A percentile compares a stretch with the other conserved stretches of the same genome.
These are phyloP conservation scores for Berkeleyomyces rouxiae DNA, from an alignment of 2,329 filamentous ascomycete species.

Conservation along the genomic window DNA sequence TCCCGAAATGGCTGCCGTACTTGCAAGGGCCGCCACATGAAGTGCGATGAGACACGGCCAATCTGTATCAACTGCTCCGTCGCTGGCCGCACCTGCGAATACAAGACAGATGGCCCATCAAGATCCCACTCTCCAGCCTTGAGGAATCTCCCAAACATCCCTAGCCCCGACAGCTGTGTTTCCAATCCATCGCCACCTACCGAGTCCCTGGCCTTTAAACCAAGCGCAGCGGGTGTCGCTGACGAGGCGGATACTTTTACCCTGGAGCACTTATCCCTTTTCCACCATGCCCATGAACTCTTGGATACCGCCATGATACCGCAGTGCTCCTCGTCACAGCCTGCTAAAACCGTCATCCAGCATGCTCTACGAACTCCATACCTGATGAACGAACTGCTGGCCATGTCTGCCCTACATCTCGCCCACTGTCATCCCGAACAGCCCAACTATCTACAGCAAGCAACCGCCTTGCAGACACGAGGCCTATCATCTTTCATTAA, in stretches of 20 bases:
- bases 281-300: constrained; percentile 18
- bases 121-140: neutral
- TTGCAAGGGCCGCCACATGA: constrained; percentile 27
- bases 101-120: constrained; percentile 10
- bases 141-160: neutral
- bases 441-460: constrained; percentile 22
- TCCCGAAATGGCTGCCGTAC: constrained; percentile 26
- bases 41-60: constrained; percentile 28
- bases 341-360: neutral
- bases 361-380: constrained; percentile 24
- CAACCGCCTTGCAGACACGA: constrained; percentile 29
- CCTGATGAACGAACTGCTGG: constrained; percentile 31
- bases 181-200: neutral
- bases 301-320: constrained; percentile 18
- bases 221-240: neutral
- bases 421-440: constrained; percentile 19
- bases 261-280: constrained; percentile 24
- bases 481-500: constrained; percentile 19
- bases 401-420: constrained; percentile 28
- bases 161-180: neutral
- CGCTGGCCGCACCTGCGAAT: constrained; percentile 24
- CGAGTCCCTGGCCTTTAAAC: neutral
- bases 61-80: constrained; percentile 25
- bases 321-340: neutral
- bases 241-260: constrained; percentile 19